phyloP scores from a whole-genome alignment of 768 basidiomycete species.

The Termitomyces sp. region DNA sequence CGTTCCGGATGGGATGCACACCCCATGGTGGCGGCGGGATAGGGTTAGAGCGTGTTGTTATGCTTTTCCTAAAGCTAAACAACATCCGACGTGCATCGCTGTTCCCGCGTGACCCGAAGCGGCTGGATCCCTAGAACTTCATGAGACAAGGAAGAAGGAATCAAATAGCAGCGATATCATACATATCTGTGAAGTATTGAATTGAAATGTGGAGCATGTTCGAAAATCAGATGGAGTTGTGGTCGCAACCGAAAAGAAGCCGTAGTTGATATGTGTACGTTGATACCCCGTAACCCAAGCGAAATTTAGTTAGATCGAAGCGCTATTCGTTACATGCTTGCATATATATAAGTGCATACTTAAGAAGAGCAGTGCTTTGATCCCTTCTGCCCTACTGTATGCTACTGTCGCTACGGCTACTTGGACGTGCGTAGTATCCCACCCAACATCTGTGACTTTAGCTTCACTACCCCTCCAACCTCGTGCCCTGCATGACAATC shows the following conservation, averaged over 20 bases:
- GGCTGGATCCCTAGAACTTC: conserved; percentile 85
- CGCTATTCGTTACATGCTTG: conserved; percentile 10
- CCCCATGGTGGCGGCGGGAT: conserved; percentile 98
- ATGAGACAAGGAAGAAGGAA: conserved; percentile 13
- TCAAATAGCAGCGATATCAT: not conserved
- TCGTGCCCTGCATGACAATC: conserved; percentile 19
- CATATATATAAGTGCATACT: conserved; percentile 4
- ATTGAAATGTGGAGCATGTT: not conserved
- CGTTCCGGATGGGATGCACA: conserved; percentile 90
- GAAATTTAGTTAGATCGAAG: conserved; percentile 18
- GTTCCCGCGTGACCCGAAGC: conserved; percentile 97
- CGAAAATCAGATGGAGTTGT: not conserved
- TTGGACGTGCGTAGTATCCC: not conserved
- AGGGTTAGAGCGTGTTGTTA: conserved; percentile 90
- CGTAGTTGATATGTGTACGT: conserved; percentile 9
- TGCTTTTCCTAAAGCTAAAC: conserved; percentile 96
- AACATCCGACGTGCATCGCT: conserved; percentile 90
- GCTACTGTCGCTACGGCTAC: not conserved
- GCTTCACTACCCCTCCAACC: conserved; percentile 10
- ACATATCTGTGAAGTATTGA: not conserved
- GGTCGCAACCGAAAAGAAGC: conserved; percentile 28
- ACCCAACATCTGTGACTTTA: not conserved
- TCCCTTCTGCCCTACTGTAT: conserved; percentile 6
- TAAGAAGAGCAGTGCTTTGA: conserved; percentile 2
- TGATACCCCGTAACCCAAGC: conserved; percentile 21